Conservation (phyloP, 1,284 basidiomycete species). For the Ustilago curta region DNA sequence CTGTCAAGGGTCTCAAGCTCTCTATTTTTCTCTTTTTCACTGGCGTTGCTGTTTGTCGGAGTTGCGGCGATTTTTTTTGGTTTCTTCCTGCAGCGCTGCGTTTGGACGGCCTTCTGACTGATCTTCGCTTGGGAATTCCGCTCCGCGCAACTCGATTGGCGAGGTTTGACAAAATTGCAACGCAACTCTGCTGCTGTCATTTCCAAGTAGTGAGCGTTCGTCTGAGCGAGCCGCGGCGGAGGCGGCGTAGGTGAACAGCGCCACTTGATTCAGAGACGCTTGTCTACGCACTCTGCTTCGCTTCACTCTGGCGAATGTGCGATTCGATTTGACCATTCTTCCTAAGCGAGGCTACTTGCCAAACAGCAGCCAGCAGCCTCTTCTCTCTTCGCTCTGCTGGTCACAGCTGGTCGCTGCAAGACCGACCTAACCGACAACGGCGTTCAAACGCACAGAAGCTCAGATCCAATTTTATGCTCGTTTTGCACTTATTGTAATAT, state of each 20-base stretch:
- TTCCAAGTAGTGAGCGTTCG: too few species aligned
- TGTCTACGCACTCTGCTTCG: too few species aligned
- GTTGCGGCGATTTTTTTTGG: constrained; percentile 25
- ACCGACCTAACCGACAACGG: neutral
- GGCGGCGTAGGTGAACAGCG: too few species aligned
- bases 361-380: too few species aligned
- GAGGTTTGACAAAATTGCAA: neutral
- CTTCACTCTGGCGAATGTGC: too few species aligned
- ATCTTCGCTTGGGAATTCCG: constrained; percentile 1
- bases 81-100: neutral
- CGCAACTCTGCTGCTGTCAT: neutral
- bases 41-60: constrained; percentile 11
- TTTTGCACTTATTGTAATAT: neutral
- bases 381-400: too few species aligned
- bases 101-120: neutral
- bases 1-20: neutral
- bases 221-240: too few species aligned
- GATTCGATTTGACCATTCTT: too few species aligned
- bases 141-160: neutral
- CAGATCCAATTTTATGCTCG: neutral
- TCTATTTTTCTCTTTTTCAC: too few species aligned
- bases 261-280: too few species aligned
- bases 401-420: too few species aligned
- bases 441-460: constrained; percentile 3
- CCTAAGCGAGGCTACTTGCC: too few species aligned